Percentiles rank a stretch among this genome's conserved stretches.
These are phyloP conservation scores for Perilla frutescens DNA, from an alignment of 257 asterid species.

Conservation along the genomic window DNA sequence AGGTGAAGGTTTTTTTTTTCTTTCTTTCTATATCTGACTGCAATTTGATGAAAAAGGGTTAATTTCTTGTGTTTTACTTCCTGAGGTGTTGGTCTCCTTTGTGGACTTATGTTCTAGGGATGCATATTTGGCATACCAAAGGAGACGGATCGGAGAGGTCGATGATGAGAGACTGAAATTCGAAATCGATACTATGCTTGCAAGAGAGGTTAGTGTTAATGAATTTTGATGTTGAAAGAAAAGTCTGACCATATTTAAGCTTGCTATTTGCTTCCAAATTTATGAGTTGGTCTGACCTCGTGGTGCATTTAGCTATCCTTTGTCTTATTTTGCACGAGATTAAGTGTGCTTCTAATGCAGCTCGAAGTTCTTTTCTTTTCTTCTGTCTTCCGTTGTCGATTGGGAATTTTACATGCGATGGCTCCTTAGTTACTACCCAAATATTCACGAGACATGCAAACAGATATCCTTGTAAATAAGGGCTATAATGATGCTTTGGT, in stretches of 20 bases:
- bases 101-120: slow-evolving; percentile 53
- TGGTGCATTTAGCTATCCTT: slow-evolving; percentile 4
- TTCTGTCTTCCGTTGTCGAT: neutral
- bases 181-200: slow-evolving; percentile 81
- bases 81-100: slow-evolving; percentile 14
- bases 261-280: neutral
- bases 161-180: slow-evolving; percentile 88
- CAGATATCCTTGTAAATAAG: neutral
- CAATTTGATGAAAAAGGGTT: slow-evolving; percentile 6
- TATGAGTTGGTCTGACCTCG: slow-evolving; percentile 1
- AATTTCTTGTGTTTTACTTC: slow-evolving; percentile 19
- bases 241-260: slow-evolving; percentile 5
- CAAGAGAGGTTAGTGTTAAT: slow-evolving; percentile 77
- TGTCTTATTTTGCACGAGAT: neutral
- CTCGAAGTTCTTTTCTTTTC: neutral
- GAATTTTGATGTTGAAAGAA: slow-evolving; percentile 10
- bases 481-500: slow-evolving; percentile 8
- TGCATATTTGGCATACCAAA: slow-evolving; percentile 73
- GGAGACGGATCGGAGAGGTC: slow-evolving; percentile 70
- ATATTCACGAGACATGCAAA: neutral
- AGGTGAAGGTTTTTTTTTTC: slow-evolving; percentile 49
- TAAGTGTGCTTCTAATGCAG: slow-evolving; percentile 3
- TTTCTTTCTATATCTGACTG: slow-evolving; percentile 1
- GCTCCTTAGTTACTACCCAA: neutral
- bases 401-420: slow-evolving; percentile 11